Conservation (phyloP, 192 early-diverging fungal genomes). For the Coemansia nantahalensis region DNA sequence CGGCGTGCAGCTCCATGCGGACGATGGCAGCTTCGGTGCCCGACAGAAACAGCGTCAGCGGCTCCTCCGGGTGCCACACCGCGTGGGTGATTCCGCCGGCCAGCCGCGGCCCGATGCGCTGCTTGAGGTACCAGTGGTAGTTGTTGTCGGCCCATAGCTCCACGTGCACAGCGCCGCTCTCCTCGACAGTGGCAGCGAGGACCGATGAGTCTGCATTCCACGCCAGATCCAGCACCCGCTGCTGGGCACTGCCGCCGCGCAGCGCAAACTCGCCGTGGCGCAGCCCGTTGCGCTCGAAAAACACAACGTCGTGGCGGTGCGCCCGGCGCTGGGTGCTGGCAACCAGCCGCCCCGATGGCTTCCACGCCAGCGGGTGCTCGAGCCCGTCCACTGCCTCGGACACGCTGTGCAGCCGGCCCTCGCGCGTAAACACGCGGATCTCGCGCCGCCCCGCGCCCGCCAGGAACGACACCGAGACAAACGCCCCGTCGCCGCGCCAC, state of each 20-base stretch:
- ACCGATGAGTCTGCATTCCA: conserved; percentile 93
- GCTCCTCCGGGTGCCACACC: conserved; percentile 79
- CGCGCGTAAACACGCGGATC: conserved; percentile 78
- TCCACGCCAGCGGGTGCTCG: conserved; percentile 81
- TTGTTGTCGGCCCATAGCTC: conserved; percentile 93
- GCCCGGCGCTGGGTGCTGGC: conserved; percentile 68
- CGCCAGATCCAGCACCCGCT: conserved; percentile 41
- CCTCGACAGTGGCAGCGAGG: conserved; percentile 66
- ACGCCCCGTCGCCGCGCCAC: conserved; percentile 90
- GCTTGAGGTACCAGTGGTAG: conserved; percentile 97
- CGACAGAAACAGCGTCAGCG: conserved; percentile 62
- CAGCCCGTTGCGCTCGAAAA: conserved; percentile 94
- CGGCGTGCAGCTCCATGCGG: conserved; percentile 16
- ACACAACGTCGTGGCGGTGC: conserved; percentile 83
- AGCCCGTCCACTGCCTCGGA: conserved; percentile 75
- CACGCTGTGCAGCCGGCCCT: conserved; percentile 78
- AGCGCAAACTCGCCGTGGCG: conserved; percentile 91
- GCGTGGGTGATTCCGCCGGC: conserved; percentile 45
- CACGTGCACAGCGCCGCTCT: conserved; percentile 46
- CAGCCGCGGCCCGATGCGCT: conserved; percentile 18
- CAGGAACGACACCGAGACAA: conserved; percentile 74
- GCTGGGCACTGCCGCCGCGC: conserved; percentile 28
- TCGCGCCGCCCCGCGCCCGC: conserved; percentile 49
- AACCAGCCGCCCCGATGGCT: conserved; percentile 71
- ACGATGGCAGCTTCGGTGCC: conserved; percentile 5